Percentiles rank a stretch among this genome's conserved stretches.
phyloP scores from a whole-genome alignment of 169 alveolate species.

The Besnoitia besnoiti region DNA sequence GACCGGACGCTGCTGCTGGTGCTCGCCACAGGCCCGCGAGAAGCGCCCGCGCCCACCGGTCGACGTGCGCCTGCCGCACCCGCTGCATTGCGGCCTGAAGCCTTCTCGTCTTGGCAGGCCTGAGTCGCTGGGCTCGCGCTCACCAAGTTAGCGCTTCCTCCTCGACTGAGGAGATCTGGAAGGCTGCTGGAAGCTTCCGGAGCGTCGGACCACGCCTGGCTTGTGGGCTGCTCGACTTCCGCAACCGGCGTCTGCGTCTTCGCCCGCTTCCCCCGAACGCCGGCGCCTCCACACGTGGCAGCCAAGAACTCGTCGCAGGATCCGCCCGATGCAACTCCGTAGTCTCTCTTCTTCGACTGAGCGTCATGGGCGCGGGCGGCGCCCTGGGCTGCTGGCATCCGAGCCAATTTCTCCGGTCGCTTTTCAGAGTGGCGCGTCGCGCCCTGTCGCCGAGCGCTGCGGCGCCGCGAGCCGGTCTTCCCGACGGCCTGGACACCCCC shows the following conservation, averaged over 20 bases:
- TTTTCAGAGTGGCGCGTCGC: background rate
- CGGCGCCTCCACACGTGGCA: background rate
- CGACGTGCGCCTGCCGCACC: background rate
- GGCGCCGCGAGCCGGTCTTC: background rate
- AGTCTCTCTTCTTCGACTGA: background rate
- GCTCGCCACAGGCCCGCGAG: background rate
- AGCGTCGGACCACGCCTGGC: background rate
- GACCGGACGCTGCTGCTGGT: constrained; percentile 32
- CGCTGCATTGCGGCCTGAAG: background rate
- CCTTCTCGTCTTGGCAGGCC: background rate
- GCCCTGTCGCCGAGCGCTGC: background rate
- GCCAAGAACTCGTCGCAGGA: background rate
- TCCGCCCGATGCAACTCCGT: background rate
- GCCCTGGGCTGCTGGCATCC: background rate
- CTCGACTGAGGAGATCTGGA: background rate
- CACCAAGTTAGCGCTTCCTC: background rate
- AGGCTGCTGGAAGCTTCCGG: background rate
- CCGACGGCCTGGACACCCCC: background rate
- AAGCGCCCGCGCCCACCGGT: background rate
- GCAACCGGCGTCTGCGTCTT: background rate
- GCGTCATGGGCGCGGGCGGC: background rate
- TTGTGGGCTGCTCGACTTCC: background rate
- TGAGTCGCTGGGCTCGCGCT: background rate
- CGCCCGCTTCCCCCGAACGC: background rate
- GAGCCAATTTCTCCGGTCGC: background rate